Evolutionary conservation across 2,329 filamentous ascomycete species (phyloP).

Genomic region (Colletotrichum sp.): DNA sequence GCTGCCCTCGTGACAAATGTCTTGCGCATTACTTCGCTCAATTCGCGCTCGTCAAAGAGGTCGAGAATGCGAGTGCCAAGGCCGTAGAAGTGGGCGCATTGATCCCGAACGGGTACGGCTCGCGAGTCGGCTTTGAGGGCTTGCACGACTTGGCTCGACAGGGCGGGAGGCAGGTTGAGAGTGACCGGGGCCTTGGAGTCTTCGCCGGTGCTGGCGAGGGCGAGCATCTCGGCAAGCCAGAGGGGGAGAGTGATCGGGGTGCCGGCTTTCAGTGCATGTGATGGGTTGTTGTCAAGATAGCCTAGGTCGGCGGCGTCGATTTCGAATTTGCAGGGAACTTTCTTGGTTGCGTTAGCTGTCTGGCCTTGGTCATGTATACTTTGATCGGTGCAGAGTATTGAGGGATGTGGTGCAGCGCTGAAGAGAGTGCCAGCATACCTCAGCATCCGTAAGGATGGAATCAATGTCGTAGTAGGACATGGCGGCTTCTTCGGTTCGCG

Average conservation of each 20-base stretch:
- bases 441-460: conserved; percentile 83
- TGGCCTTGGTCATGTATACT: background rate
- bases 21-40: conserved; percentile 76
- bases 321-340: conserved; percentile 95
- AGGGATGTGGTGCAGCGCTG: background rate
- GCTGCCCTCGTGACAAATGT: conserved; percentile 83
- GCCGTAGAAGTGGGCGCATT: conserved; percentile 87
- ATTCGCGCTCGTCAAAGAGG: conserved; percentile 80
- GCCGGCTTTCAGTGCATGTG: conserved; percentile 74
- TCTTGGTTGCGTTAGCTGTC: conserved; percentile 54
- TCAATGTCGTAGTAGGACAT: conserved; percentile 87
- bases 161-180: conserved; percentile 79
- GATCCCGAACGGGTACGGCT: conserved; percentile 81
- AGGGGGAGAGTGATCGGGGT: conserved; percentile 84
- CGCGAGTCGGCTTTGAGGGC: conserved; percentile 90
- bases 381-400: background rate
- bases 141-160: conserved; percentile 82
- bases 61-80: conserved; percentile 87
- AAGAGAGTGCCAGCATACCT: conserved; percentile 53
- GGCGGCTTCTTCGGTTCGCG: background rate
- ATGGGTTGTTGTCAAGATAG: conserved; percentile 84
- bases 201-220: conserved; percentile 62
- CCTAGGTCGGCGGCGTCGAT: conserved; percentile 86
- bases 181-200: conserved; percentile 69
- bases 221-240: conserved; percentile 95